Evolutionary conservation across 495 filamentous ascomycete genomes (phyloP).

Genomic region (Hyphodiscus hymeniophilus): DNA sequence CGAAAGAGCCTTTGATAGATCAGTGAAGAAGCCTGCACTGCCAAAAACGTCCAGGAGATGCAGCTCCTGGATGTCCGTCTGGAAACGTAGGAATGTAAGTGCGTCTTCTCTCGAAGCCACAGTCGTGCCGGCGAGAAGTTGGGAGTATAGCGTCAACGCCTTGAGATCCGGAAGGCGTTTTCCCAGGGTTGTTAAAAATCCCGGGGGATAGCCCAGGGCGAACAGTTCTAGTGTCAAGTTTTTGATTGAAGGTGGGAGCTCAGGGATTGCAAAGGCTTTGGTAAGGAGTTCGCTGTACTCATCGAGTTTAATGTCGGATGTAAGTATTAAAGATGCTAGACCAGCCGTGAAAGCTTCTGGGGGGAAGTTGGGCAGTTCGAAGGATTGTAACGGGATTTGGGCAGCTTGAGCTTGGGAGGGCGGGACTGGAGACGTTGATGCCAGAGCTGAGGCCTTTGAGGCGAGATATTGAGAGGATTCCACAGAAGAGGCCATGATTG

Average conservation of each 20-base stretch:
- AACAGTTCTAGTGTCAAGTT: constrained; percentile 36
- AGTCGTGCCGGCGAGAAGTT: constrained; percentile 31
- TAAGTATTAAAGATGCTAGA: constrained; percentile 15
- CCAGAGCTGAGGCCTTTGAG: constrained; percentile 4
- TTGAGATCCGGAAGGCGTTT: constrained; percentile 24
- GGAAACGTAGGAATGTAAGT: constrained; percentile 23
- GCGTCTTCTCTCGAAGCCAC: constrained; percentile 25
- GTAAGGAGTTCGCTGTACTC: constrained; percentile 11
- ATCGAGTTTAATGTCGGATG: constrained; percentile 14
- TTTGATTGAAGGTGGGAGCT: constrained; percentile 20
- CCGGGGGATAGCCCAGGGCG: constrained; percentile 32
- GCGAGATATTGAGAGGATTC: constrained; percentile 2
- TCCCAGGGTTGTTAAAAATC: constrained; percentile 27
- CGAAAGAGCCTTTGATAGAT: constrained; percentile 10
- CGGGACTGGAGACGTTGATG: constrained; percentile 32
- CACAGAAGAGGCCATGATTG: not conserved
- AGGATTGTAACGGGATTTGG: constrained; percentile 21
- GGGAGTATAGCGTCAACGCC: constrained; percentile 28
- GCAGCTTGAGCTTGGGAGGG: constrained; percentile 26
- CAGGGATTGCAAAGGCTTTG: constrained; percentile 10
- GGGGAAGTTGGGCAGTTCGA: constrained; percentile 50
- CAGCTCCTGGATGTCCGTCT: constrained; percentile 24
- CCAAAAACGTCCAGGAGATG: constrained; percentile 35
- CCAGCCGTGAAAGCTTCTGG: constrained; percentile 25
- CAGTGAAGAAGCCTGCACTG: constrained; percentile 23